Percentiles rank a stretch among this genome's conserved stretches.
Evolutionary conservation across 192 early-diverging fungal species (phyloP).

Genomic region (Spizellomyces sp.): DNA sequence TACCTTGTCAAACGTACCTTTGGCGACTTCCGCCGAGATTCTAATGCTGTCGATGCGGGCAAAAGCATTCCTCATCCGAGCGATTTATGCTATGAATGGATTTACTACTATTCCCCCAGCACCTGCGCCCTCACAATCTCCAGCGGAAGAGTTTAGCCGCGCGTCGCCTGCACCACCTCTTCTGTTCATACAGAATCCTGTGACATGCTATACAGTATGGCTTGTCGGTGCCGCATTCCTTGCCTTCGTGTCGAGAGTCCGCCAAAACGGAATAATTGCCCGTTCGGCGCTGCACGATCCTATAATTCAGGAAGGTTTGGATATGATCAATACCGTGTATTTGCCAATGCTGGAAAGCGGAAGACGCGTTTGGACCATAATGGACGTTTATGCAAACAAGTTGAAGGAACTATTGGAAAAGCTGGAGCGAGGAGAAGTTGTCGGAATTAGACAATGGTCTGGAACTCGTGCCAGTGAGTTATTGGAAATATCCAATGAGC

Average conservation of each 20-base stretch:
- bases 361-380: slow-evolving; percentile 13
- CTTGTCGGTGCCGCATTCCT: slow-evolving; percentile 6
- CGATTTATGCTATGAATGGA: slow-evolving; percentile 29
- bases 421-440: slow-evolving; percentile 6
- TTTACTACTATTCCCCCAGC: slow-evolving; percentile 18
- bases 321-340: background rate
- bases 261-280: background rate
- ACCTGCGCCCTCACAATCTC: background rate
- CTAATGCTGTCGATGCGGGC: slow-evolving; percentile 15
- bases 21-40: slow-evolving; percentile 16
- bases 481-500: background rate
- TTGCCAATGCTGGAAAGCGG: slow-evolving; percentile 22
- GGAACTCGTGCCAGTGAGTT: background rate
- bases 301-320: background rate
- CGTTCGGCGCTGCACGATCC: background rate
- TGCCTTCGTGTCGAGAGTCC: background rate
- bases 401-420: slow-evolving; percentile 4
- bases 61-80: slow-evolving; percentile 14
- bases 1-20: background rate
- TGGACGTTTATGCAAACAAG: slow-evolving; percentile 11
- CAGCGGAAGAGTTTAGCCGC: background rate
- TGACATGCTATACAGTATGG: slow-evolving; percentile 14
- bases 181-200: slow-evolving; percentile 19
- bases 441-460: background rate
- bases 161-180: slow-evolving; percentile 16